Evolutionary conservation across 202 grass and related monocot species (phyloP).

Genomic region (Eragrostis tef): DNA sequence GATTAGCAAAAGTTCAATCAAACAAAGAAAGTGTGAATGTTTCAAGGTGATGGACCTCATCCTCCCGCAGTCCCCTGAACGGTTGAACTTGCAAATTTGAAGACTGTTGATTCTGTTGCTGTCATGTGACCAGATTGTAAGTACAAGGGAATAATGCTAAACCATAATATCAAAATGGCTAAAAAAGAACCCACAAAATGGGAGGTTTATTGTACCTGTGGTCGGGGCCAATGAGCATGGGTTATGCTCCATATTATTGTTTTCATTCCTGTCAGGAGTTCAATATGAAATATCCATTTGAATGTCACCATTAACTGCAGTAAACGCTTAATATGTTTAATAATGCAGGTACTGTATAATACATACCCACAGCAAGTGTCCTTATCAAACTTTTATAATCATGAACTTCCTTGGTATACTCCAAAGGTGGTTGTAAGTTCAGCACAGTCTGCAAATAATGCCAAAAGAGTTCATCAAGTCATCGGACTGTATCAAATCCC

Average conservation of each 20-base stretch:
- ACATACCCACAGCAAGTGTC: slow-evolving; percentile 94
- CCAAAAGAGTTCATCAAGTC: slow-evolving; percentile 5
- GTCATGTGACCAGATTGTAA: slow-evolving; percentile 47
- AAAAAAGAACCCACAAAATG: slow-evolving; percentile 39
- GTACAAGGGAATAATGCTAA: slow-evolving; percentile 22
- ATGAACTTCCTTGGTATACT: slow-evolving; percentile 87
- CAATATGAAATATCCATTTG: slow-evolving; percentile 43
- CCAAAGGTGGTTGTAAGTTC: slow-evolving; percentile 96
- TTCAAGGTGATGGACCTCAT: slow-evolving; percentile 68
- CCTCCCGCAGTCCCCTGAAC: slow-evolving; percentile 87
- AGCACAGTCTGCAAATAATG: slow-evolving; percentile 72
- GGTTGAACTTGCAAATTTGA: slow-evolving; percentile 74
- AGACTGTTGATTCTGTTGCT: slow-evolving; percentile 84
- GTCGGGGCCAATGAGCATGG: slow-evolving; percentile 84
- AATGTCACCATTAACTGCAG: neutral
- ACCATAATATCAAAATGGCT: slow-evolving; percentile 22
- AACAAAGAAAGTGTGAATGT: slow-evolving; percentile 42
- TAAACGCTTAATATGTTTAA: slow-evolving; percentile 28
- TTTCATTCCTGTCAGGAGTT: slow-evolving; percentile 84
- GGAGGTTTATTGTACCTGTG: slow-evolving; percentile 61
- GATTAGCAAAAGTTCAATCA: slow-evolving; percentile 33
- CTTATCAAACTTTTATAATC: slow-evolving; percentile 99
- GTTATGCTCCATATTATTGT: slow-evolving; percentile 99
- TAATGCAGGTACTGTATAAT: slow-evolving; percentile 19
- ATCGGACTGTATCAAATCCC: slow-evolving; percentile 15